Evolutionary conservation across 164 flowering plant genomes (phyloP).

Genomic region (Annona squamosa): DNA sequence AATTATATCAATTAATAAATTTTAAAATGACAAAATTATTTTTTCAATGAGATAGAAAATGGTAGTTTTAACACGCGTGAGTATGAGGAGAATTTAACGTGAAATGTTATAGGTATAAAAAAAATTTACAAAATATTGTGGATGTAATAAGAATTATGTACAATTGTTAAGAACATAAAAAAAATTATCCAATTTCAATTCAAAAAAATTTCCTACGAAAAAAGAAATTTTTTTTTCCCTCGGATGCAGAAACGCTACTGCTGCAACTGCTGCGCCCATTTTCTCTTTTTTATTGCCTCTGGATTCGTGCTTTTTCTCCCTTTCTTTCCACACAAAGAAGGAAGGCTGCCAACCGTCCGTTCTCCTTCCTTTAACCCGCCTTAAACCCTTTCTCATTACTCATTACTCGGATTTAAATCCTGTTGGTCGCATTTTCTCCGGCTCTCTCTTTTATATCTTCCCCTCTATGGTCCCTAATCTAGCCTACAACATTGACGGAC

Average conservation of each 20-base stretch:
- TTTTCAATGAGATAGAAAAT: no score
- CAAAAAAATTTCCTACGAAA: not conserved
- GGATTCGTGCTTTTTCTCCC: not conserved
- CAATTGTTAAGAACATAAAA: no score
- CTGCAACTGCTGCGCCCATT: not conserved
- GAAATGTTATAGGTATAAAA: no score
- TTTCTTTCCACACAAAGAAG: not conserved
- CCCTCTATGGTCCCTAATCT: not conserved
- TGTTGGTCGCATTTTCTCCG: no score
- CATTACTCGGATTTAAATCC: not conserved
- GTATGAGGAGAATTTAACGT: no score
- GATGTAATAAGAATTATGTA: no score
- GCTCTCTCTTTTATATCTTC: not conserved
- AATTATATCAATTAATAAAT: no score
- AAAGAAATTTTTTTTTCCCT: not conserved
- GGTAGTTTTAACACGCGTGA: no score
- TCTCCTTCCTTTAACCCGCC: not conserved
- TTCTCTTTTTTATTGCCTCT: not conserved
- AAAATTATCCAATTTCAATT: not conserved
- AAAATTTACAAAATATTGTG: no score
- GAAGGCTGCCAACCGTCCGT: not conserved
- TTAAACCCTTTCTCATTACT: not conserved
- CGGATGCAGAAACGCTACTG: not conserved
- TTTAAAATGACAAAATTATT: no score
- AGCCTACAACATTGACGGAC: not conserved